phyloP scores from a whole-genome alignment of 768 basidiomycete genomes.

The Trametes punicea region DNA sequence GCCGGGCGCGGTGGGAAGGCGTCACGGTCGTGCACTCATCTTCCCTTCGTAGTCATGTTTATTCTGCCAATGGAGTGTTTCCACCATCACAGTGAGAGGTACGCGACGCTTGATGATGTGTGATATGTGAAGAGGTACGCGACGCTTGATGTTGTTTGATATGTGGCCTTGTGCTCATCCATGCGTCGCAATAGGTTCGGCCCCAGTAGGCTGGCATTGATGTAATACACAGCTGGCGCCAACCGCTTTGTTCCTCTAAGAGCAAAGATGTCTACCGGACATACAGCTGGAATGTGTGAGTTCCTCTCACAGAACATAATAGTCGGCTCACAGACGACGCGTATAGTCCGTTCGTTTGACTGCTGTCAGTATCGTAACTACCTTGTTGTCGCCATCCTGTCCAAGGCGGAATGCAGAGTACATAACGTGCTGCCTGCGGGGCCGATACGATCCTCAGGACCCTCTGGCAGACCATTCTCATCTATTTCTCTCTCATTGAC shows the following conservation, averaged over 20 bases:
- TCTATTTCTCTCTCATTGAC: neutral
- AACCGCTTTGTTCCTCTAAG: neutral
- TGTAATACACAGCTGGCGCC: neutral
- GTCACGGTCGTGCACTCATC: too few relatives aligned
- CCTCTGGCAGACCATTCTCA: neutral
- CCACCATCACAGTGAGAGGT: too few relatives aligned
- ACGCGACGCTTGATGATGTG: too few relatives aligned
- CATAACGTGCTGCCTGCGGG: neutral
- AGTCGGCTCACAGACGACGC: neutral
- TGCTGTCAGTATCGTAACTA: conserved; percentile 4
- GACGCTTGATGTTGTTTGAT: too few relatives aligned
- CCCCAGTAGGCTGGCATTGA: neutral
- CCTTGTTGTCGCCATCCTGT: neutral
- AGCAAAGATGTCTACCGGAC: neutral
- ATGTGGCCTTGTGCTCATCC: neutral
- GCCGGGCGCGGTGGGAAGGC: neutral
- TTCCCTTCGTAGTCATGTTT: too few relatives aligned
- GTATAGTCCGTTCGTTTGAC: neutral
- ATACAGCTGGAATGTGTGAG: neutral
- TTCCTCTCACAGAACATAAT: neutral
- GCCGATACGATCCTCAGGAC: neutral
- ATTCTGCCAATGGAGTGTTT: too few relatives aligned
- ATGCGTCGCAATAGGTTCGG: neutral
- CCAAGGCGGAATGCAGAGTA: neutral
- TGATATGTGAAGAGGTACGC: too few relatives aligned